Percentiles rank a stretch among this genome's conserved stretches.
Conservation (phyloP, 768 basidiomycete species). For the Paxillus involutus region DNA sequence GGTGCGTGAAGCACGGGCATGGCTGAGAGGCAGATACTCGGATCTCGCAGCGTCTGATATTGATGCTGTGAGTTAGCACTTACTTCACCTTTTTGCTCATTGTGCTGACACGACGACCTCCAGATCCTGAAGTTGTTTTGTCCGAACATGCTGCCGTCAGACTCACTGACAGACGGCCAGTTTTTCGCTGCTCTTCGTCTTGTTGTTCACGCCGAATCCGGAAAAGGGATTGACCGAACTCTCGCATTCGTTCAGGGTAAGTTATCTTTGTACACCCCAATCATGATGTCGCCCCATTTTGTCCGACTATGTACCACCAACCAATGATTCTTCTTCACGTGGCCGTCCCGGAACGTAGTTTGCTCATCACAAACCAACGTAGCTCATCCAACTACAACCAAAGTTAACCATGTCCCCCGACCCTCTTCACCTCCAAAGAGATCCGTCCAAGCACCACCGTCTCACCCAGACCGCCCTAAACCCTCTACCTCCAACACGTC, state of each 20-base stretch:
- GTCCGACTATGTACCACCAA: conserved; percentile 4
- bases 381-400: conserved; percentile 21
- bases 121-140: conserved; percentile 70
- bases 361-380: conserved; percentile 8
- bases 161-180: conserved; percentile 63
- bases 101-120: not conserved
- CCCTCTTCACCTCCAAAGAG: conserved; percentile 24
- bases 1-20: conserved; percentile 68
- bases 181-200: conserved; percentile 77
- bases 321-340: not conserved
- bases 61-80: conserved; percentile 49
- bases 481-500: conserved; percentile 18
- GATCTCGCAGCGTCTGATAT: conserved; percentile 50
- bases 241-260: conserved; percentile 78
- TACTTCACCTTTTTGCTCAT: not conserved
- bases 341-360: not conserved
- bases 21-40: conserved; percentile 71
- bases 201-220: conserved; percentile 58
- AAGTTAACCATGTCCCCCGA: conserved; percentile 1
- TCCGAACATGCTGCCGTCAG: conserved; percentile 50
- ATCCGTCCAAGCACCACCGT: conserved; percentile 23
- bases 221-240: conserved; percentile 59
- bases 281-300: not conserved
- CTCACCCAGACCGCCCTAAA: conserved; percentile 28
- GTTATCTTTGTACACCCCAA: conserved; percentile 12